phyloP scores from a whole-genome alignment of 2,329 filamentous ascomycete species.

The Trichophaea hybrida region DNA sequence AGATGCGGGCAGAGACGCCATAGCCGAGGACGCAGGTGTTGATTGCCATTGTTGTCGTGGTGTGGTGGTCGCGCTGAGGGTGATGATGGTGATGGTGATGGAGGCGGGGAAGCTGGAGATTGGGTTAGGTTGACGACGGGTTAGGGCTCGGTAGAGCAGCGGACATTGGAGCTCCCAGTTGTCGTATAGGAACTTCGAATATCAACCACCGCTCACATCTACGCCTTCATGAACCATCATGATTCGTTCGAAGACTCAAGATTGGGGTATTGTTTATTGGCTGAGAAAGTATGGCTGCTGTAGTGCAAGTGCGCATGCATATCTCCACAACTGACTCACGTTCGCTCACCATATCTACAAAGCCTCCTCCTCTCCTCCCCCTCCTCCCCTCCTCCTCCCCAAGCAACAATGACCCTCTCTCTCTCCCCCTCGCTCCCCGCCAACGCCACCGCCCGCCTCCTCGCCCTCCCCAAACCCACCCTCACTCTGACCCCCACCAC shows the following conservation, averaged over 20 bases:
- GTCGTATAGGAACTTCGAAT: too few species aligned
- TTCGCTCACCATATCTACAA: too few species aligned
- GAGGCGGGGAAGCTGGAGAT: background rate
- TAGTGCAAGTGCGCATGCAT: too few species aligned
- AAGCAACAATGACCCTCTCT: background rate
- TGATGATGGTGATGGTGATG: background rate
- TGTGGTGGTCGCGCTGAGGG: background rate
- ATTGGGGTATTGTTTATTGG: too few species aligned
- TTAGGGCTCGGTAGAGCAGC: background rate
- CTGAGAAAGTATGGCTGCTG: too few species aligned
- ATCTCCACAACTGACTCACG: too few species aligned
- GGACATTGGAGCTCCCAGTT: too few species aligned
- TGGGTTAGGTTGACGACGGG: background rate
- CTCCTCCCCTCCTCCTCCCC: too few species aligned
- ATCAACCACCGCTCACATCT: too few species aligned
- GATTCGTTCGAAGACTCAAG: too few species aligned
- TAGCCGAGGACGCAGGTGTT: constrained; percentile 41
- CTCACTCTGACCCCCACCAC: background rate
- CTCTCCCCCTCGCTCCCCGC: background rate
- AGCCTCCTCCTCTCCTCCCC: too few species aligned
- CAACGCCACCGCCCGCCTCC: background rate
- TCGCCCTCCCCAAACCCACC: background rate
- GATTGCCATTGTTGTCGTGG: constrained; percentile 26
- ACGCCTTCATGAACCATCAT: too few species aligned
- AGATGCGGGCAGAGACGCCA: constrained; percentile 37